Conservation (phyloP, 2,329 filamentous ascomycete species). For the Exophiala sp. region DNA sequence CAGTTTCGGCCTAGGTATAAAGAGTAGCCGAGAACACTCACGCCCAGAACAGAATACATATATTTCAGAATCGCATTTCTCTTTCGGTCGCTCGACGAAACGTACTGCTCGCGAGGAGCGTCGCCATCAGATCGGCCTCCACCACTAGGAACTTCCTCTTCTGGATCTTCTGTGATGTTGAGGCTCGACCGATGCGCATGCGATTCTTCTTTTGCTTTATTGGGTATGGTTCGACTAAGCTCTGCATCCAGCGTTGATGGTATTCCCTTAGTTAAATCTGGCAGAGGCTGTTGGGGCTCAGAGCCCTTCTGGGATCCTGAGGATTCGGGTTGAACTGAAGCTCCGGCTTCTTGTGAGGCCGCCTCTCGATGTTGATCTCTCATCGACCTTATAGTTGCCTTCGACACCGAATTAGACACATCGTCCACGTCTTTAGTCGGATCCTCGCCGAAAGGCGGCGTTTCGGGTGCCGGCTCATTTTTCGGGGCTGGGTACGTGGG, state of each 20-base stretch:
- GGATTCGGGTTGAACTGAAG: background rate
- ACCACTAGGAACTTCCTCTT: slow-evolving; percentile 47
- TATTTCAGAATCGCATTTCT: slow-evolving; percentile 73
- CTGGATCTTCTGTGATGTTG: slow-evolving; percentile 54
- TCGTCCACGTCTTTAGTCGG: slow-evolving; percentile 18
- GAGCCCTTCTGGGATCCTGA: background rate
- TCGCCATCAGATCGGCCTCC: slow-evolving; percentile 58
- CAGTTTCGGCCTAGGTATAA: slow-evolving; percentile 84
- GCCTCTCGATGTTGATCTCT: slow-evolving; percentile 1
- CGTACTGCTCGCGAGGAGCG: slow-evolving; percentile 74
- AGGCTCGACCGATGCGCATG: slow-evolving; percentile 35
- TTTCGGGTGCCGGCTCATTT: slow-evolving; percentile 2
- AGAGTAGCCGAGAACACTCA: slow-evolving; percentile 55
- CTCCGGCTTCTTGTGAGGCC: background rate
- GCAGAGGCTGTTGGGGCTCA: slow-evolving; percentile 63
- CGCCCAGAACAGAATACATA: slow-evolving; percentile 62
- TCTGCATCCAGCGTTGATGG: slow-evolving; percentile 86
- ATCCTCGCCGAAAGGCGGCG: slow-evolving; percentile 15
- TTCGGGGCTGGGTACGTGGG: slow-evolving; percentile 4
- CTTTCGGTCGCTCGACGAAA: slow-evolving; percentile 84
- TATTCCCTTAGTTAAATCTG: slow-evolving; percentile 90
- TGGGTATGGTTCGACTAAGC: slow-evolving; percentile 48
- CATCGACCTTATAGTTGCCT: slow-evolving; percentile 14
- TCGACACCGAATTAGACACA: slow-evolving; percentile 18
- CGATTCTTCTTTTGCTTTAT: slow-evolving; percentile 38